Percentiles rank a stretch among this genome's conserved stretches.
These are phyloP conservation scores for Globomyces sp. DNA, from an alignment of 371 early-diverging fungal species.

Conservation along the genomic window DNA sequence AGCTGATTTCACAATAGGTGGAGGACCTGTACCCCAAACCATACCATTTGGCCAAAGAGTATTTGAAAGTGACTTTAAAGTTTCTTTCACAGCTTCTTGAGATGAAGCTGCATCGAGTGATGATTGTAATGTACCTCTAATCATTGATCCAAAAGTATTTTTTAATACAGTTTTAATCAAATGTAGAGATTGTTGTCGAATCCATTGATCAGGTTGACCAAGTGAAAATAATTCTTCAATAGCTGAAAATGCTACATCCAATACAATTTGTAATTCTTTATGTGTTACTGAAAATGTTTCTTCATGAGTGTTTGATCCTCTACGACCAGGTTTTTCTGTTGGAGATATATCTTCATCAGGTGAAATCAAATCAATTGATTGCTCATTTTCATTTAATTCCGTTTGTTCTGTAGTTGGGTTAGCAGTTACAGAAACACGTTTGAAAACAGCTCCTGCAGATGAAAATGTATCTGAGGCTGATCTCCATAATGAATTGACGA, in stretches of 20 bases:
- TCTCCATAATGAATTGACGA: neutral
- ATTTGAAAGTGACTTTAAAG: neutral
- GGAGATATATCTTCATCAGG: neutral
- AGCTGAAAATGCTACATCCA: constrained; percentile 37
- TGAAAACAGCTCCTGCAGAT: neutral
- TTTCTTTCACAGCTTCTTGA: constrained; percentile 17
- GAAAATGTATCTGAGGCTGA: neutral
- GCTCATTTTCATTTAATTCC: too few species aligned
- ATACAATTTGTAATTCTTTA: constrained; percentile 26
- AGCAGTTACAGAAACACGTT: too few species aligned
- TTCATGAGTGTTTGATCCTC: neutral
- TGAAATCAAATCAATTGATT: too few species aligned
- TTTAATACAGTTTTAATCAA: constrained; percentile 38
- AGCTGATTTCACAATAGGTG: neutral
- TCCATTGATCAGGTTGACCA: constrained; percentile 38
- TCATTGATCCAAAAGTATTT: constrained; percentile 27
- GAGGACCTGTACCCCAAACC: constrained; percentile 16
- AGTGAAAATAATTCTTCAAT: constrained; percentile 41
- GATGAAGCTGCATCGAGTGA: constrained; percentile 24
- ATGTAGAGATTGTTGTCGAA: constrained; percentile 40
- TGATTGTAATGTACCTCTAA: constrained; percentile 21
- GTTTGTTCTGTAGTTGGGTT: too few species aligned
- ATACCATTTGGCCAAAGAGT: constrained; percentile 31
- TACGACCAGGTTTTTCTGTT: neutral
- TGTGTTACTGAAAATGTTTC: constrained; percentile 10